Evolutionary conservation across 345 rosid genomes (phyloP).

Genomic region (Murraya paniculata): DNA sequence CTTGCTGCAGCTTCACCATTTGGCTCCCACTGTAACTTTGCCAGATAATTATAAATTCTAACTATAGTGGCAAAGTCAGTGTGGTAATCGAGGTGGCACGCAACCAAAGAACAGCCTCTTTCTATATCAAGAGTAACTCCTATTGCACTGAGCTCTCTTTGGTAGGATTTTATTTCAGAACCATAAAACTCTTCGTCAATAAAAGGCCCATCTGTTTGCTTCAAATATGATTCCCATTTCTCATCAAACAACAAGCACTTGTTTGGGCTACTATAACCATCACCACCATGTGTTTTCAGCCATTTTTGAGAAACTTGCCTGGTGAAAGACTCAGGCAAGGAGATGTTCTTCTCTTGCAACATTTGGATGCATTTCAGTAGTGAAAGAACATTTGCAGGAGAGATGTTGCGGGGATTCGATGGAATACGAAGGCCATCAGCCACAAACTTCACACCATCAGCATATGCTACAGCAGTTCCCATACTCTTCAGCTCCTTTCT

Average conservation of each 20-base stretch:
- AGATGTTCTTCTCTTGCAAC: slow-evolving; percentile 13
- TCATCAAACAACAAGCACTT: slow-evolving; percentile 45
- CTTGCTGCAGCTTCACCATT: slow-evolving; percentile 7
- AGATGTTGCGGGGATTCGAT: slow-evolving; percentile 17
- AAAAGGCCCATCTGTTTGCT: slow-evolving; percentile 67
- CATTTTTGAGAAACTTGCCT: slow-evolving; percentile 38
- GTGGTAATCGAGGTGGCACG: slow-evolving; percentile 32
- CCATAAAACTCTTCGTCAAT: slow-evolving; percentile 64
- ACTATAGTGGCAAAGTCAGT: slow-evolving; percentile 40
- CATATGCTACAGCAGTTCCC: slow-evolving; percentile 39
- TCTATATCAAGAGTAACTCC: slow-evolving; percentile 42
- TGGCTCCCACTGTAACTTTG: slow-evolving; percentile 31
- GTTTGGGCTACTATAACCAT: slow-evolving; percentile 50
- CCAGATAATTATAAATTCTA: slow-evolving; percentile 50
- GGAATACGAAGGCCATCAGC: slow-evolving; percentile 40
- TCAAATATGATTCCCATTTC: slow-evolving; percentile 32
- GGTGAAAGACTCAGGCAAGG: slow-evolving; percentile 32
- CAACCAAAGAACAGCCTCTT: slow-evolving; percentile 36
- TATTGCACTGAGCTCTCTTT: slow-evolving; percentile 39
- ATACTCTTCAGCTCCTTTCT: slow-evolving; percentile 44
- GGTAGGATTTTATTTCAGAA: slow-evolving; percentile 22
- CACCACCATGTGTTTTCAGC: slow-evolving; percentile 56
- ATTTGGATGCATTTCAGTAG: slow-evolving; percentile 45
- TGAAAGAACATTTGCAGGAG: slow-evolving; percentile 33
- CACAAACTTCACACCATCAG: slow-evolving; percentile 50